Percentiles rank a stretch among this genome's conserved stretches.
Evolutionary conservation across 2,329 filamentous ascomycete genomes (phyloP).

Genomic region (Cladosporium cucumerinum): DNA sequence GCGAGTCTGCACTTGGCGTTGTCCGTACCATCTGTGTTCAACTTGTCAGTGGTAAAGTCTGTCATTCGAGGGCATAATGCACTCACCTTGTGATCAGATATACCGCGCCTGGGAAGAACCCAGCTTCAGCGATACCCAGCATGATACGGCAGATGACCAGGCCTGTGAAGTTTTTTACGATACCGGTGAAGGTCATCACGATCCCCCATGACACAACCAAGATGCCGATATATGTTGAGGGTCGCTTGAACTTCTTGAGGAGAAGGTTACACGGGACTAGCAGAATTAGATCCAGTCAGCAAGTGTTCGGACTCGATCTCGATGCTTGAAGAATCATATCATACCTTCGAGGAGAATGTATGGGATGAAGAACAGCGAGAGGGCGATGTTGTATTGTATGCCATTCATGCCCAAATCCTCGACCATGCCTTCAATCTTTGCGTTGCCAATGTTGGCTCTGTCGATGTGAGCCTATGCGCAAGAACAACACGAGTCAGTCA

Average conservation of each 20-base stretch:
- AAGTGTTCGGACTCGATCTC: constrained; percentile 32
- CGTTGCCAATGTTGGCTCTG: constrained; percentile 42
- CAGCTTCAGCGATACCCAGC: constrained; percentile 29
- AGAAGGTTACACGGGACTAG: constrained; percentile 32
- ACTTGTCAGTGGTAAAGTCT: not conserved
- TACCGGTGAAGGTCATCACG: constrained; percentile 28
- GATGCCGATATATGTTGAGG: constrained; percentile 28
- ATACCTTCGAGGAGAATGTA: constrained; percentile 38
- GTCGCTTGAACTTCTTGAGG: constrained; percentile 28
- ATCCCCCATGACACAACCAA: constrained; percentile 29
- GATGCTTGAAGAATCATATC: not conserved
- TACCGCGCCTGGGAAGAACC: constrained; percentile 24
- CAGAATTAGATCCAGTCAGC: not conserved
- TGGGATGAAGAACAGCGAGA: constrained; percentile 33
- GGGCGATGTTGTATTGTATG: constrained; percentile 37
- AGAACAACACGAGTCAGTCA: not conserved
- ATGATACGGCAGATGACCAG: constrained; percentile 26
- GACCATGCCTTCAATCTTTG: constrained; percentile 31
- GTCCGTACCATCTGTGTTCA: constrained; percentile 22
- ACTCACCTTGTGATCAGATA: constrained; percentile 18
- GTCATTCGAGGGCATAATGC: not conserved
- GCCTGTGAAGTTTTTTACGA: constrained; percentile 29
- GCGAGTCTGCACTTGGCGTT: constrained; percentile 23
- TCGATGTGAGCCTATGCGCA: constrained; percentile 41
- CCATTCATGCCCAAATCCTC: constrained; percentile 20